Conservation (phyloP, 805 yeast species). For the Candida railenensis region DNA sequence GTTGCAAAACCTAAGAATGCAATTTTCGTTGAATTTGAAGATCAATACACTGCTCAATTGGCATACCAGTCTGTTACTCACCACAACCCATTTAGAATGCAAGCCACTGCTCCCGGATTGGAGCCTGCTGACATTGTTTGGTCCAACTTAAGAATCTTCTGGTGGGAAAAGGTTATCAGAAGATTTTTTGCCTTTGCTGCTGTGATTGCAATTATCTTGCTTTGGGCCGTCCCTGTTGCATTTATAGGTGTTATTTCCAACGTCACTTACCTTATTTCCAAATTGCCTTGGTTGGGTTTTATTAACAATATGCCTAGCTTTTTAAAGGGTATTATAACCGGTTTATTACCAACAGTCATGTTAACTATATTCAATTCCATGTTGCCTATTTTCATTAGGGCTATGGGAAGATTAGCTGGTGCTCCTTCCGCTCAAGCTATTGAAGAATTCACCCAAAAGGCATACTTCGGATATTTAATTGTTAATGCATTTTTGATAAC, state of each 20-base stretch:
- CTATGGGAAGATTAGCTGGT: slow-evolving; percentile 63
- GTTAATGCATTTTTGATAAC: slow-evolving; percentile 71
- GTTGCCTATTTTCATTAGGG: slow-evolving; percentile 80
- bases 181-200: slow-evolving; percentile 50
- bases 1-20: slow-evolving; percentile 68
- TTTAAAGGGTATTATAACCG: slow-evolving; percentile 82
- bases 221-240: slow-evolving; percentile 98
- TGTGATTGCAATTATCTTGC: slow-evolving; percentile 60
- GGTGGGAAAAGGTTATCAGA: slow-evolving; percentile 75
- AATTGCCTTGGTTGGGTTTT: slow-evolving; percentile 73
- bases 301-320: slow-evolving; percentile 69
- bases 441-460: slow-evolving; percentile 64
- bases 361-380: slow-evolving; percentile 82
- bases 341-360: slow-evolving; percentile 79
- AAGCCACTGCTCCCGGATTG: slow-evolving; percentile 60
- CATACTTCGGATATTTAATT: slow-evolving; percentile 69
- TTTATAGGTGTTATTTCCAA: slow-evolving; percentile 94
- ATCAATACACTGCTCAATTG: slow-evolving; percentile 71
- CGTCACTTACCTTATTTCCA: slow-evolving; percentile 68
- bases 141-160: slow-evolving; percentile 71
- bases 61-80: slow-evolving; percentile 65
- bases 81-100: slow-evolving; percentile 64
- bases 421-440: slow-evolving; percentile 54
- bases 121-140: slow-evolving; percentile 65
- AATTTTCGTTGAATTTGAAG: slow-evolving; percentile 74